Evolutionary conservation across 1,284 basidiomycete genomes (phyloP).

Genomic region (Coriolopsis trogii): DNA sequence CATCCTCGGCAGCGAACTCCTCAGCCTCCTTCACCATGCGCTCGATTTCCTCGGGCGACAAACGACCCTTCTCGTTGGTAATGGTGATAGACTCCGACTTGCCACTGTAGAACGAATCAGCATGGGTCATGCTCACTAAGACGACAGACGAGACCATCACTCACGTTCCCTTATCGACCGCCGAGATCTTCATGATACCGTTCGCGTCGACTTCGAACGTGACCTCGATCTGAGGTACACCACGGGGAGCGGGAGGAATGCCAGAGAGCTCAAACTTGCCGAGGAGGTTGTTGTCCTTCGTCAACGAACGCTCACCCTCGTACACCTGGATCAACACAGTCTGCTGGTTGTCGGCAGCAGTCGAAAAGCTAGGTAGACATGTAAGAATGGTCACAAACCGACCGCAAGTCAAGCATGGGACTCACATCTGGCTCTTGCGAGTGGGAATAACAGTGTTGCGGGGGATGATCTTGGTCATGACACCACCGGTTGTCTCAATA

Average conservation of each 20-base stretch:
- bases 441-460: conserved; percentile 99
- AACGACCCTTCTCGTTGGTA: conserved; percentile 85
- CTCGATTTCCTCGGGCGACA: conserved; percentile 86
- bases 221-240: conserved; percentile 95
- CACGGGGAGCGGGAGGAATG: conserved; percentile 94
- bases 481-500: conserved; percentile 98
- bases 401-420: not conserved
- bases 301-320: conserved; percentile 94
- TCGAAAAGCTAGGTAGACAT: conserved; percentile 77
- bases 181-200: conserved; percentile 89
- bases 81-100: conserved; percentile 90
- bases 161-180: conserved; percentile 90
- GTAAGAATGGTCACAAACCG: conserved; percentile 5
- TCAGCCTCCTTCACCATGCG: conserved; percentile 94
- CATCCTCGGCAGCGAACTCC: conserved; percentile 87
- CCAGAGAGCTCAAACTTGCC: conserved; percentile 95
- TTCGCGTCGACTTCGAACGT: conserved; percentile 95
- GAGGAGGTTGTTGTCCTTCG: conserved; percentile 97
- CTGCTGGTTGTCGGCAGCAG: conserved; percentile 93
- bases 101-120: conserved; percentile 56
- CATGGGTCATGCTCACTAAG: conserved; percentile 4
- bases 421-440: conserved; percentile 90
- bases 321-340: conserved; percentile 91
- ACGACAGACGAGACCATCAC: conserved; percentile 33
- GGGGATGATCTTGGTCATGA: conserved; percentile 96